Percentiles rank a stretch among this genome's conserved stretches.
Conservation (phyloP, 1,284 basidiomycete species). For the Moesziomyces antarcticus region DNA sequence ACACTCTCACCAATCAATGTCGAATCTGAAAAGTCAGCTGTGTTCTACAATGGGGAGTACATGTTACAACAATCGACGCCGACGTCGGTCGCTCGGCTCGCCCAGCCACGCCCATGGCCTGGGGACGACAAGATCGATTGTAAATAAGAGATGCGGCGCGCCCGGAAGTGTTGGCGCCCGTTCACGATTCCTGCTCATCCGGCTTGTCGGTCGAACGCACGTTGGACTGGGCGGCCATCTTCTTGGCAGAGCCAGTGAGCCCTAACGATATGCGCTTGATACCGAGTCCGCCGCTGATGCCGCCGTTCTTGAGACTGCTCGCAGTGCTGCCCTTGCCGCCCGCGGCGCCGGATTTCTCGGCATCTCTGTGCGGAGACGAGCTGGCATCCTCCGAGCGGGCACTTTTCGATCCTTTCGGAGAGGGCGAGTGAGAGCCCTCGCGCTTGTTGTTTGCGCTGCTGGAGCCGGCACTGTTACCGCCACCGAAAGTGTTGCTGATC, state of each 20-base stretch:
- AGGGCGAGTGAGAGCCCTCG: slow-evolving; percentile 30
- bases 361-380: slow-evolving; percentile 14
- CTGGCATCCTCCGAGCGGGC: slow-evolving; percentile 10
- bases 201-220: slow-evolving; percentile 37
- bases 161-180: no score
- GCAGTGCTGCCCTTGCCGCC: slow-evolving; percentile 7
- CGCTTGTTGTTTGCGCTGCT: slow-evolving; percentile 10
- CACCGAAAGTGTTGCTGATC: slow-evolving; percentile 39
- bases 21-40: background rate
- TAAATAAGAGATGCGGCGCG: slow-evolving; percentile 1
- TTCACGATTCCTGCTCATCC: slow-evolving; percentile 24
- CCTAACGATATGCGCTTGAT: slow-evolving; percentile 49
- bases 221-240: slow-evolving; percentile 47
- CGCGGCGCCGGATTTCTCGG: slow-evolving; percentile 4
- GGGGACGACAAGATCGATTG: background rate
- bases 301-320: slow-evolving; percentile 19
- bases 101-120: slow-evolving; percentile 11
- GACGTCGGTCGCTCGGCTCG: slow-evolving; percentile 3
- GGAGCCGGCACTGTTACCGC: slow-evolving; percentile 1
- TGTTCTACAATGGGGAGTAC: slow-evolving; percentile 44
- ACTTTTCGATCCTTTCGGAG: slow-evolving; percentile 23
- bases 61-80: slow-evolving; percentile 14
- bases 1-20: background rate
- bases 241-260: slow-evolving; percentile 35
- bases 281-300: slow-evolving; percentile 27